Percentiles rank a stretch among this genome's conserved stretches.
phyloP scores from a whole-genome alignment of 1,139 yeast genomes.

The Candida sp. region DNA sequence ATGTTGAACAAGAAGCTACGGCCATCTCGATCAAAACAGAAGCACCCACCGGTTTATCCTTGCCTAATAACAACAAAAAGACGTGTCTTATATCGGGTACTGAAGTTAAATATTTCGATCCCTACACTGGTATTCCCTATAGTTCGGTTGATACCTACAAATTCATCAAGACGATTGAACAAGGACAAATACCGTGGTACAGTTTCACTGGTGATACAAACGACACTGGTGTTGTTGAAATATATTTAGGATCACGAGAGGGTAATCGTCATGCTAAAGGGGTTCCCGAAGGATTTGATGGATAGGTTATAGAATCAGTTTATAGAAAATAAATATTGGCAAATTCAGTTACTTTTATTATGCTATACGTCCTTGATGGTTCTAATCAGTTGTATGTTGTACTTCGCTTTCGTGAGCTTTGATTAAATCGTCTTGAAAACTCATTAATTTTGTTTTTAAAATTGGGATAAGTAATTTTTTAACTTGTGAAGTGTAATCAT shows the following conservation, averaged over 20 bases:
- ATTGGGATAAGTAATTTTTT: conserved; percentile 49
- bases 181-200: conserved; percentile 69
- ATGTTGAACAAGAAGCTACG: conserved; percentile 37
- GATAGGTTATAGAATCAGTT: conserved; percentile 4
- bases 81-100: conserved; percentile 76
- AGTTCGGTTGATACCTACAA: conserved; percentile 77
- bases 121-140: conserved; percentile 82
- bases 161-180: conserved; percentile 63
- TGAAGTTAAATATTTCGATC: conserved; percentile 84
- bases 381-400: conserved; percentile 38
- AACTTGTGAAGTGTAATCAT: conserved; percentile 34
- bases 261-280: conserved; percentile 72
- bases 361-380: too few relatives aligned
- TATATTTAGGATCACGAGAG: conserved; percentile 56
- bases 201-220: conserved; percentile 34
- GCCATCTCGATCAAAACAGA: conserved; percentile 54
- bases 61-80: conserved; percentile 69
- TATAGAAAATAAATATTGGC: not conserved
- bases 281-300: conserved; percentile 79
- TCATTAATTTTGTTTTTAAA: conserved; percentile 43
- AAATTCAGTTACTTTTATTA: too few relatives aligned
- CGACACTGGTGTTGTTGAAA: conserved; percentile 60
- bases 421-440: conserved; percentile 62
- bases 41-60: conserved; percentile 71
- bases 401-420: conserved; percentile 58